Base-by-base conservation (phyloP, 1,284 basidiomycete genomes). In the Lignosus rhinocerotis region DNA sequence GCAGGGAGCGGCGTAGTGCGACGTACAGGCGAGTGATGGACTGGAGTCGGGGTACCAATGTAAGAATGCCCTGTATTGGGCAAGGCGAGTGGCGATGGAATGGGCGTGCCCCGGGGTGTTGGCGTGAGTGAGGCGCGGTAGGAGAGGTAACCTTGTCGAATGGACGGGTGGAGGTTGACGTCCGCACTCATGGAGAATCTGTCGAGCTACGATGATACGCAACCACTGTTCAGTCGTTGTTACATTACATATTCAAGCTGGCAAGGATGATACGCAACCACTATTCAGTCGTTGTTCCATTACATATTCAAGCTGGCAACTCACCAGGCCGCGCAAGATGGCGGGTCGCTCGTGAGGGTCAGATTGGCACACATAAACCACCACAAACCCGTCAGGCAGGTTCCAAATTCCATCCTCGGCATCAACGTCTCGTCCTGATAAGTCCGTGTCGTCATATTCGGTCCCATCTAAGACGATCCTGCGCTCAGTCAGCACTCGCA, bases 171-270 rank as follows among this genome's bases (percentile, higher is more conserved):
- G n/a, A 72, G 55, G 8, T 51, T 56, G 52, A 92, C 72, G 42
- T 82, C 82, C 5, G 81, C 80, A 64, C 88, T 91, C 80, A 93
- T 85, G 2, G 88, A 78, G 69, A 93, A 93, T 62, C 81, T 83
- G 69, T 93, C 90, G 21, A 93, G 76, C 90, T 92, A 67, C 56
- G 44, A 16, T 31, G 21, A 53, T n/a, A 34, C 30, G 11, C n/a
- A 39, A n/a, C 45, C 9, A 38, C 21, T 43, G 21, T 34, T 30
- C 38, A 44, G 10, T 19, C 36, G 14, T 25, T 25, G 25, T 25
- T 25, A 39, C 14, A 11, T 6, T 39, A 14, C 12, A 12, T 39
- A 14, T 39, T 12, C 11, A n/a, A 39, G 11, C 36, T 25, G 11
- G 36, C n/a, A n/a, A n/a, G n/a, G 44, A 16, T 31, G 21, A 53